Conservation (phyloP, 1,139 yeast genomes). For the Candida neerlandica region DNA sequence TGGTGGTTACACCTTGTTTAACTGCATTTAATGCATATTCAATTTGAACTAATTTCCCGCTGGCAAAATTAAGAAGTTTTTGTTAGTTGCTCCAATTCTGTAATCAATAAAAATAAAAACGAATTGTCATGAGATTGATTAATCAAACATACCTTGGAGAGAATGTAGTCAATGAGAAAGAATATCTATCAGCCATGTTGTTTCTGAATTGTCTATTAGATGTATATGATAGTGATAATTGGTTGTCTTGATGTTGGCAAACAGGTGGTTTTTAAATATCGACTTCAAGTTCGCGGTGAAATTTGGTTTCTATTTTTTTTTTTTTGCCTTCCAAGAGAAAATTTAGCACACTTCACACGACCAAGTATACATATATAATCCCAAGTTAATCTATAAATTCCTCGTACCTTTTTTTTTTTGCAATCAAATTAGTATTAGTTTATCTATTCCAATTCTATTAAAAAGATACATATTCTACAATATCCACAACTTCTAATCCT, state of each 20-base stretch:
- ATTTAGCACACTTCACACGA: slow-evolving; percentile 1
- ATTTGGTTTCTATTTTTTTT: background rate
- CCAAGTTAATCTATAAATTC: background rate
- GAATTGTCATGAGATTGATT: background rate
- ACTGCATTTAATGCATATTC: slow-evolving; percentile 98
- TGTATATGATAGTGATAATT: background rate
- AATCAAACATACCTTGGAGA: slow-evolving; percentile 88
- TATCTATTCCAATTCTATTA: background rate
- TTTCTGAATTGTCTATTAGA: slow-evolving; percentile 5
- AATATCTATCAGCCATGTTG: slow-evolving; percentile 93
- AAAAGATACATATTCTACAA: background rate
- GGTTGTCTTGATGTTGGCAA: background rate
- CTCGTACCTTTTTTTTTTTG: slow-evolving; percentile 1
- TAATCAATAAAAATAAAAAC: background rate
- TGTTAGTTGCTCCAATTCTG: slow-evolving; percentile 8
- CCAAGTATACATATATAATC: background rate
- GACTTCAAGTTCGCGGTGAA: background rate
- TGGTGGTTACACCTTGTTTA: slow-evolving; percentile 95
- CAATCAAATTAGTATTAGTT: background rate
- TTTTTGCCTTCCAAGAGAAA: slow-evolving; percentile 2
- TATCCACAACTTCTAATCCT: slow-evolving; percentile 19
- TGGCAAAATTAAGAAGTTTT: slow-evolving; percentile 21
- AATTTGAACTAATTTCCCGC: slow-evolving; percentile 97
- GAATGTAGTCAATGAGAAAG: slow-evolving; percentile 94
- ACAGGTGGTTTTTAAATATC: background rate